Evolutionary conservation across 2,329 filamentous ascomycete species (phyloP), one percentile per base, ranked within the genome.

Genomic region (Epichloe brachyelytri): DNA sequence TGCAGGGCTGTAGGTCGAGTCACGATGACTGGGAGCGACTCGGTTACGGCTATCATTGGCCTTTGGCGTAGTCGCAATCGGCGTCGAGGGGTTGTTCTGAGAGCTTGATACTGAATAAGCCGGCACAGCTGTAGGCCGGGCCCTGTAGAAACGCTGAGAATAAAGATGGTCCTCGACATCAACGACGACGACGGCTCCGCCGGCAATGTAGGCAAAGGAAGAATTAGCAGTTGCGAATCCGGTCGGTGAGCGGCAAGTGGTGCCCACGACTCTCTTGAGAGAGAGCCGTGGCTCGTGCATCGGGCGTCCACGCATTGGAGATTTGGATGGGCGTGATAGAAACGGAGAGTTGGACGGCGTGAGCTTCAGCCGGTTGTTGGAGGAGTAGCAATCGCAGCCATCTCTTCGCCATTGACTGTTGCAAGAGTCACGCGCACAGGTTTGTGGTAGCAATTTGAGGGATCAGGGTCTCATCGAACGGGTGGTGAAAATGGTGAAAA

Each of bases 121-220:
- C 64, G 89, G 86, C 40, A 86, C 66, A 5, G 88, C 85, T 20
- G 82, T 81, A 11, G 90, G 89, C 34, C 87, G 80, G 40, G 91
- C 93, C 62, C 89, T 82, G 71, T 88, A 97, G 72, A 97, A 97
- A 53, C 88, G 84, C 65, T 97, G 91, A 1, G 77, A 78, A 61
- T 77, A 79, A 48, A 72, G 67, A 62, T 86, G 75, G 48, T 82
- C 79, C 56, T 88, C 80, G 49, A 96, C 75, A 58, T 86, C 83
- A 7, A 90, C 88, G 17, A 97, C 80, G 0, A 98, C 88, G n/a
- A 88, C 91, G 43, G 91, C 88, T 10, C 89, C 93, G 51, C 93
- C 93, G 8, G 93, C 91, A 56, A 89, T 90, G 65, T 95, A 93
- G 51, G 89, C 89, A 67, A 97, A 95, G 48, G 78, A 83, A 12